Evolutionary conservation across 1,139 yeast genomes (phyloP).

Genomic region (Blastobotrys apis): DNA sequence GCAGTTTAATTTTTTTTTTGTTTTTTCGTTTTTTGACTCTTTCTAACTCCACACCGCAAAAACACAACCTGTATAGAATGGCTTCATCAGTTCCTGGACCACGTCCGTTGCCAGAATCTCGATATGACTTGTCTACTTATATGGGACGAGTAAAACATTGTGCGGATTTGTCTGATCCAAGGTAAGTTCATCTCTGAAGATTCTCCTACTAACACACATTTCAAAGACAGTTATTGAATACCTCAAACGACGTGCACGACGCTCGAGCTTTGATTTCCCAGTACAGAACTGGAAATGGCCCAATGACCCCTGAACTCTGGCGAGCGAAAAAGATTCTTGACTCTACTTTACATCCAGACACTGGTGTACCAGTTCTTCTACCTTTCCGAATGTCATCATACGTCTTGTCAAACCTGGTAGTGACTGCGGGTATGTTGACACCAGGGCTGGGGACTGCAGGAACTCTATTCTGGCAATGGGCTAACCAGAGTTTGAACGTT

Average conservation of each 20-base stretch:
- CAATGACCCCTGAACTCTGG: slow-evolving; percentile 84
- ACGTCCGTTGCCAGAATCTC: slow-evolving; percentile 70
- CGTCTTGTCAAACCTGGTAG: slow-evolving; percentile 87
- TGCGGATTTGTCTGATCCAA: slow-evolving; percentile 87
- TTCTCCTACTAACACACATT: neutral
- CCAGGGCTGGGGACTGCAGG: slow-evolving; percentile 89
- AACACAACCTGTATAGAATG: slow-evolving; percentile 48
- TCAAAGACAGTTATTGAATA: slow-evolving; percentile 66
- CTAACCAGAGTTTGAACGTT: slow-evolving; percentile 92
- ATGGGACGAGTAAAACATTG: slow-evolving; percentile 94
- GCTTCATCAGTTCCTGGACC: slow-evolving; percentile 86
- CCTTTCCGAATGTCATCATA: slow-evolving; percentile 98
- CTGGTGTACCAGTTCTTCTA: slow-evolving; percentile 83
- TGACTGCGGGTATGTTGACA: slow-evolving; percentile 95
- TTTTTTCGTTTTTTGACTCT: neutral
- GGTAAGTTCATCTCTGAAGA: slow-evolving; percentile 19
- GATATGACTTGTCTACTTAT: slow-evolving; percentile 72
- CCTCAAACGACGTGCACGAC: slow-evolving; percentile 54
- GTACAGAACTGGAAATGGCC: slow-evolving; percentile 59
- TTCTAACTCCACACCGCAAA: too few species aligned
- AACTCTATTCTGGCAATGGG: slow-evolving; percentile 94
- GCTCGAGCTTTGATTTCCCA: slow-evolving; percentile 67
- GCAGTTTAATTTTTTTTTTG: neutral
- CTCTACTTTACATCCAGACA: slow-evolving; percentile 90
- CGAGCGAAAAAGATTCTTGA: slow-evolving; percentile 79